Conservation (phyloP, 768 basidiomycete genomes). For the Suillus sp. region DNA sequence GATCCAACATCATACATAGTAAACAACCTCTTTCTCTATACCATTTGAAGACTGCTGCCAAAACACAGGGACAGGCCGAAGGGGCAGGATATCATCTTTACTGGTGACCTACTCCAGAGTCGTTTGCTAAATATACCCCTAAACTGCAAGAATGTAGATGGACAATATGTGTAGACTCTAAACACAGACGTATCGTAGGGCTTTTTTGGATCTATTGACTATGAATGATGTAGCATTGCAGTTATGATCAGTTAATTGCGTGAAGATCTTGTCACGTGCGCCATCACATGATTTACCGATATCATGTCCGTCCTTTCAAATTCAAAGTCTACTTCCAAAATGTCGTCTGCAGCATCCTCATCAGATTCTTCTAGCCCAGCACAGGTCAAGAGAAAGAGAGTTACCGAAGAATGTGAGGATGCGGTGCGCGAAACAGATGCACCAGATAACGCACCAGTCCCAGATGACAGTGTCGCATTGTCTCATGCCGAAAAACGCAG, state of each 20-base stretch:
- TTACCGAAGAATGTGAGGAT: conserved; percentile 22
- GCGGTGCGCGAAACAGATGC: conserved; percentile 18
- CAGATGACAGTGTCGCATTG: conserved; percentile 50
- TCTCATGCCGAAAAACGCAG: conserved; percentile 77
- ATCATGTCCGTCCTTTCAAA: neutral
- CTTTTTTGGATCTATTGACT: neutral
- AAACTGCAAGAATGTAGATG: neutral
- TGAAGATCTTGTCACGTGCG: neutral
- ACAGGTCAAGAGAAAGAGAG: conserved; percentile 27
- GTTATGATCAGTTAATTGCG: neutral
- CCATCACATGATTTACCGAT: neutral
- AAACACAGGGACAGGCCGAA: conserved; percentile 1
- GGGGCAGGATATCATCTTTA: conserved; percentile 10
- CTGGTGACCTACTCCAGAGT: neutral
- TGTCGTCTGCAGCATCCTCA: conserved; percentile 26
- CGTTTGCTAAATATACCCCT: neutral
- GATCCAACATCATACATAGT: neutral
- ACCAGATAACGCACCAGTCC: conserved; percentile 15
- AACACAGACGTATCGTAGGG: neutral
- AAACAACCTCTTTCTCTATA: conserved; percentile 4
- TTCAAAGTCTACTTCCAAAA: conserved; percentile 12
- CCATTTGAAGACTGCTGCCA: conserved; percentile 2
- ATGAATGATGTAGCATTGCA: neutral
- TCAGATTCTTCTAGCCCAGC: conserved; percentile 37
- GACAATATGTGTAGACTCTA: neutral